Percentiles rank a stretch among this genome's conserved stretches.
Evolutionary conservation across 495 filamentous ascomycete species (phyloP).

Genomic region (Amphirosellinia nigrospora): DNA sequence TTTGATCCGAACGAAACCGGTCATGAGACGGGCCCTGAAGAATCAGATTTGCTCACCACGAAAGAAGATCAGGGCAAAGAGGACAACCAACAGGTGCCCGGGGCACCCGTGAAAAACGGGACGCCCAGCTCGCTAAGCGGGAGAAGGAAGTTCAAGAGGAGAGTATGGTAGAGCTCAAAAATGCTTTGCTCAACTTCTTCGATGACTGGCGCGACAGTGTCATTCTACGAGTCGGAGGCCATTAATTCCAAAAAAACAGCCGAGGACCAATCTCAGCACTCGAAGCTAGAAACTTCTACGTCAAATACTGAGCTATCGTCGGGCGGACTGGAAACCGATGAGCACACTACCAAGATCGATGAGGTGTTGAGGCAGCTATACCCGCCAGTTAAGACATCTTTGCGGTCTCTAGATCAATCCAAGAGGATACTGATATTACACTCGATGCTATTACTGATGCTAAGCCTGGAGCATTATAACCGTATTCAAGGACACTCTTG

Average conservation of each 20-base stretch:
- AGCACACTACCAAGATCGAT: constrained; percentile 30
- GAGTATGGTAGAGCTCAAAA: constrained; percentile 44
- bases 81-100: constrained; percentile 27
- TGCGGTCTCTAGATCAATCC: constrained; percentile 48
- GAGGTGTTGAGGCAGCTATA: constrained; percentile 60
- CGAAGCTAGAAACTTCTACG: constrained; percentile 25
- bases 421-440: constrained; percentile 56
- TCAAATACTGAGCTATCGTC: constrained; percentile 16
- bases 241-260: constrained; percentile 63
- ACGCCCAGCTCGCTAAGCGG: constrained; percentile 33
- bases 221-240: constrained; percentile 66
- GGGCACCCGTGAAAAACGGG: constrained; percentile 37
- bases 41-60: constrained; percentile 21
- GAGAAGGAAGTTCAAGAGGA: constrained; percentile 46
- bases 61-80: constrained; percentile 31
- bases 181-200: constrained; percentile 55
- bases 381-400: constrained; percentile 52
- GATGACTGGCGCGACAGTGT: constrained; percentile 70
- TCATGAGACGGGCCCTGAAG: constrained; percentile 32
- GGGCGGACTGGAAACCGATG: constrained; percentile 30
- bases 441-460: constrained; percentile 72
- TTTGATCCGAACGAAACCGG: constrained; percentile 45
- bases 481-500: constrained; percentile 76
- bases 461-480: constrained; percentile 83
- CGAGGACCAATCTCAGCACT: constrained; percentile 30